phyloP scores from a whole-genome alignment of 2,329 filamentous ascomycete species.

The Grosmannia serpens region DNA sequence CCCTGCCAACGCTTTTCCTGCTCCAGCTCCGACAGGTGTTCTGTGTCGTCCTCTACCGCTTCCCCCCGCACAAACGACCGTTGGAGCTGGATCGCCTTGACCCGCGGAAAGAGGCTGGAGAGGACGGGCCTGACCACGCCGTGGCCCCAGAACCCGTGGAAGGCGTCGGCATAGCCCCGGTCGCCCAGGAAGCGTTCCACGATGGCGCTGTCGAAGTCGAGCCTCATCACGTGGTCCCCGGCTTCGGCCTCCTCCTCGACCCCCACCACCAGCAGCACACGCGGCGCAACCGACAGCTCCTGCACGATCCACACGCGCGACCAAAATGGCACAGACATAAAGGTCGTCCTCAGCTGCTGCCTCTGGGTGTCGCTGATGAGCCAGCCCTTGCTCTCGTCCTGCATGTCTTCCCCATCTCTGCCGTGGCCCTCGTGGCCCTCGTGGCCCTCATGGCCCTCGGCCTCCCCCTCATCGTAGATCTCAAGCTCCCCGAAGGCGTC shows the following conservation, averaged over 20 bases:
- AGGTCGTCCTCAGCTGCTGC: background rate
- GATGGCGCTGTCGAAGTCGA: slow-evolving; percentile 7
- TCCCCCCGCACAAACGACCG: background rate
- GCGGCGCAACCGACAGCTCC: slow-evolving; percentile 8
- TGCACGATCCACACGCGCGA: slow-evolving; percentile 10
- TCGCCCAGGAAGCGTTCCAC: slow-evolving; percentile 3
- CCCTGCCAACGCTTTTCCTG: background rate
- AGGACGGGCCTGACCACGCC: background rate
- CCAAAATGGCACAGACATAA: slow-evolving; percentile 1
- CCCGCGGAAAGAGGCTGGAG: background rate
- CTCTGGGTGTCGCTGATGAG: background rate
- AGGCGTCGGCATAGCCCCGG: background rate
- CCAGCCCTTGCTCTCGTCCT: background rate
- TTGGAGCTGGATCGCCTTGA: slow-evolving; percentile 1
- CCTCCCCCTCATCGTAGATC: background rate
- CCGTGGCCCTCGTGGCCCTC: background rate
- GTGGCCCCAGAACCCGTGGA: slow-evolving; percentile 3
- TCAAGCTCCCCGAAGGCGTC: background rate
- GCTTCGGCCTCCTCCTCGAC: background rate
- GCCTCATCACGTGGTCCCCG: background rate
- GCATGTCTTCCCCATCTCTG: background rate
- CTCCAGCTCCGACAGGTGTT: background rate
- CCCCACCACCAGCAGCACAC: slow-evolving; percentile 1
- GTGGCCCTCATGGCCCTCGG: background rate
- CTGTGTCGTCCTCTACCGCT: background rate